These are phyloP conservation scores for Miamiensis avidus DNA, from an alignment of 169 alveolate genomes.

Conservation along the genomic window DNA sequence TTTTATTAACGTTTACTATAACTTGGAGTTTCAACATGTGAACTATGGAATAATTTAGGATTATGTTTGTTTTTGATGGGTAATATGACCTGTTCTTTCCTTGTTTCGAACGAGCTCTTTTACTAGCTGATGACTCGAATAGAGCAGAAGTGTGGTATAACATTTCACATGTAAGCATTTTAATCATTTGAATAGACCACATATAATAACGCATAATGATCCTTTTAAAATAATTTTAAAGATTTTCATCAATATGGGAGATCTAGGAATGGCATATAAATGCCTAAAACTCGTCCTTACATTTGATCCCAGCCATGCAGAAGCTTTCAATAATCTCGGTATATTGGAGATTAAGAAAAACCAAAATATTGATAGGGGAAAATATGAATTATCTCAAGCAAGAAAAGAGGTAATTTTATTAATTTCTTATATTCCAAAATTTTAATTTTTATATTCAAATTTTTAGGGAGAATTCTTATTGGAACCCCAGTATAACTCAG, in stretches of 20 bases:
- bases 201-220: neutral
- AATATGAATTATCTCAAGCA: slow-evolving; percentile 56
- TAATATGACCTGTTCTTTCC: slow-evolving; percentile 86
- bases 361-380: slow-evolving; percentile 74
- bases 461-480: slow-evolving; percentile 59
- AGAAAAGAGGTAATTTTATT: slow-evolving; percentile 29
- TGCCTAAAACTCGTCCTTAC: slow-evolving; percentile 80
- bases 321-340: slow-evolving; percentile 89
- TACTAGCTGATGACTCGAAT: slow-evolving; percentile 82
- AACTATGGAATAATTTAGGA: slow-evolving; percentile 90
- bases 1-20: slow-evolving; percentile 87
- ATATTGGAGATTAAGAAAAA: slow-evolving; percentile 80
- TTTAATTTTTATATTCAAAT: too few species aligned
- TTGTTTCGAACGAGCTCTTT: slow-evolving; percentile 90
- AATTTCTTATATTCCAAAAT: neutral
- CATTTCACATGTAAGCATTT: slow-evolving; percentile 76
- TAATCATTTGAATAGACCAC: neutral
- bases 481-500: slow-evolving; percentile 89
- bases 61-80: slow-evolving; percentile 83
- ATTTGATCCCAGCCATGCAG: slow-evolving; percentile 85
- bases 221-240: neutral
- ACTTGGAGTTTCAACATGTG: slow-evolving; percentile 82
- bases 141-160: slow-evolving; percentile 90
- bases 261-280: slow-evolving; percentile 81
- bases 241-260: slow-evolving; percentile 83